Evolutionary conservation across 2,329 filamentous ascomycete species (phyloP), one percentile per base, ranked within the genome.

Genomic region (Laburnicola sp.): DNA sequence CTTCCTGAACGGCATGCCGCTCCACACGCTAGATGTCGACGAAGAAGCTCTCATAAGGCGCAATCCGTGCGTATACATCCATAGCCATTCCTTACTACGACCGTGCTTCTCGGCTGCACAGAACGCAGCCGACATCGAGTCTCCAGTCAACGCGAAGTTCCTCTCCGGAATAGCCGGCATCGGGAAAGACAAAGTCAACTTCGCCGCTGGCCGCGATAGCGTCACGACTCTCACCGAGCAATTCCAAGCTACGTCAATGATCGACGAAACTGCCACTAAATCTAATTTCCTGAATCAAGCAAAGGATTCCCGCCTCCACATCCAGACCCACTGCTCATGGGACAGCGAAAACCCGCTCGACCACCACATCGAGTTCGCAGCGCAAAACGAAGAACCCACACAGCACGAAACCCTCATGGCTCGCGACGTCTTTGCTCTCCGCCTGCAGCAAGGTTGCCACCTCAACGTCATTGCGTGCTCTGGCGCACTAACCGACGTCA

Each of bases 311-410:
- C 23, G 41, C 3, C 8, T 50, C 4, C 48, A 50, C 25, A 21
- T 50, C 10, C 48, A 50, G 10, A 50, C 48, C 25, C 48, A 50
- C 37, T 50, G 48, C 36, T 25, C 7, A 9, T 50, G 48, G 48
- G 48, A 50, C 23, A 26, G 32, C 8, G 32, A 23, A 25, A 36
- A 43, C n/a, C 48, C 48, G 2, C 40, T 50, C n/a, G 48, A 50
- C 8, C 48, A 50, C 34, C 34, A 35, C 31, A 39, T 50, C 34
- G 27, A 45, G 11, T 45, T 50, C 16, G 26, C 22, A 6, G 28
- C 40, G 4, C 25, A 28, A 16, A 23, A 16, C 4, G 9, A 11
- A 8, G 22, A 45, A 8, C 10, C n/a, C 16, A 22, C 30, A 4
- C n/a, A 22, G 21, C 9, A 45, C 16, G 7, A 39, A 3, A 50